phyloP scores from a whole-genome alignment of 78 protist species.

The Cavenderia fasciculata region DNA sequence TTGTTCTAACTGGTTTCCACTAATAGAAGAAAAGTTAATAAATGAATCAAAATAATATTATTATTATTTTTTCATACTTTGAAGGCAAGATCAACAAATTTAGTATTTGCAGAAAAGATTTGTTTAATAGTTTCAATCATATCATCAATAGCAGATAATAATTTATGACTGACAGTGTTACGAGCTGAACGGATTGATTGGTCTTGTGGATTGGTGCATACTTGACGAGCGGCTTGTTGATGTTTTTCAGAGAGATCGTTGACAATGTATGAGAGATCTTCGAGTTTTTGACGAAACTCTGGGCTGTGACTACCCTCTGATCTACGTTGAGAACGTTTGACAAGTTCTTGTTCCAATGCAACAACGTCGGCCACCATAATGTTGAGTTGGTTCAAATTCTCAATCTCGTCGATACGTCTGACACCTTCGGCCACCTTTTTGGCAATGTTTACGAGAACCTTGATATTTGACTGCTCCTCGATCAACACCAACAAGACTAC shows the following conservation, averaged over 20 bases:
- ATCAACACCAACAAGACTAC: conserved; percentile 63
- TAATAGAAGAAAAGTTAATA: too few relatives aligned
- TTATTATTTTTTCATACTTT: neutral
- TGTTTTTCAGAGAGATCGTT: conserved; percentile 32
- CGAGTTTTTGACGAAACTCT: conserved; percentile 52
- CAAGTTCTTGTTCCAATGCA: conserved; percentile 50
- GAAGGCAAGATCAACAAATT: conserved; percentile 74
- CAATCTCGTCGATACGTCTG: conserved; percentile 65
- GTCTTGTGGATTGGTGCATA: conserved; percentile 36
- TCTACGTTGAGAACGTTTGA: conserved; percentile 61
- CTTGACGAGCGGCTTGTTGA: conserved; percentile 24
- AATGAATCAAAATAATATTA: neutral
- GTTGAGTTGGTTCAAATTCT: conserved; percentile 47
- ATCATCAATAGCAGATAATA: conserved; percentile 47
- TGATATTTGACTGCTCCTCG: conserved; percentile 73
- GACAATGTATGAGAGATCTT: conserved; percentile 19
- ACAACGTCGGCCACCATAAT: conserved; percentile 47
- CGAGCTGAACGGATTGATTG: neutral
- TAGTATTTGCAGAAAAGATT: conserved; percentile 52
- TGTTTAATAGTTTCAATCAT: conserved; percentile 41
- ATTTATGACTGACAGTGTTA: neutral
- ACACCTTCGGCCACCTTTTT: conserved; percentile 74
- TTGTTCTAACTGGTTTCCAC: conserved; percentile 72
- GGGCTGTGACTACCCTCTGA: conserved; percentile 64
- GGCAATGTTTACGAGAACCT: conserved; percentile 58